Evolutionary conservation across 139 green algal genomes (phyloP), one percentile per base, ranked within the genome.

Genomic region (Mesostigma viride): DNA sequence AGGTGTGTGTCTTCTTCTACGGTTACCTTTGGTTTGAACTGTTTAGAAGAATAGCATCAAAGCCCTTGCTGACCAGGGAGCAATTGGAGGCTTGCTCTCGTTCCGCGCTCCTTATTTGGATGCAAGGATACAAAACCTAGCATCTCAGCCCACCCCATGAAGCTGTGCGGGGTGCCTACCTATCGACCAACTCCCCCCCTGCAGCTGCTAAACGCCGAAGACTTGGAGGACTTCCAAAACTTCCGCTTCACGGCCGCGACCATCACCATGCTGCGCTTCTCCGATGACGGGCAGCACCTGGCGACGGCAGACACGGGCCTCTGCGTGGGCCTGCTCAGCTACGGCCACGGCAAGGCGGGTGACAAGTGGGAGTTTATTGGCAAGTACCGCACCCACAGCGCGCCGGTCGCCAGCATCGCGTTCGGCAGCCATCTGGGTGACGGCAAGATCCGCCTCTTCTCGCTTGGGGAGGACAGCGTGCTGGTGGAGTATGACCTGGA

Each of bases 401-500:
- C 26, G 2, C 28, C 44, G 27, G 60, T 87, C 3, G 73, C 79
- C n/a, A 76, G 65, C 0, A 45, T 89, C 32, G 40, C 60, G 6
- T 89, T 88, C 76, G 84, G 78, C n/a, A 47, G 14, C 3, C 79
- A 85, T 65, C 75, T 78, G 3, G 77, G 77, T 2, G 65, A 71
- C 3, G 81, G 81, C n/a, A 65, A 81, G 40, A 87, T 79, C 0
- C 79, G 78, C 27, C 73, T 89, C 11, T 85, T 89, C 58, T 86
- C 74, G 2, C 28, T 89, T n/a, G 84, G 82, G n/a, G 65, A 60
- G 3, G 86, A 91, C 47, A 65, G 71, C 0, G 70, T 73, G 2
- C 53, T 91, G 3, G 71, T 77, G 3, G 81, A 88, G 71, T 91
- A 85, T 60, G 78, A 91, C 64, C 65, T 89, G 14, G 17, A 61